A percentile compares a stretch with the other conserved stretches of the same genome.
phyloP scores from a whole-genome alignment of 345 rosid genomes.

The Microcos paniculata region DNA sequence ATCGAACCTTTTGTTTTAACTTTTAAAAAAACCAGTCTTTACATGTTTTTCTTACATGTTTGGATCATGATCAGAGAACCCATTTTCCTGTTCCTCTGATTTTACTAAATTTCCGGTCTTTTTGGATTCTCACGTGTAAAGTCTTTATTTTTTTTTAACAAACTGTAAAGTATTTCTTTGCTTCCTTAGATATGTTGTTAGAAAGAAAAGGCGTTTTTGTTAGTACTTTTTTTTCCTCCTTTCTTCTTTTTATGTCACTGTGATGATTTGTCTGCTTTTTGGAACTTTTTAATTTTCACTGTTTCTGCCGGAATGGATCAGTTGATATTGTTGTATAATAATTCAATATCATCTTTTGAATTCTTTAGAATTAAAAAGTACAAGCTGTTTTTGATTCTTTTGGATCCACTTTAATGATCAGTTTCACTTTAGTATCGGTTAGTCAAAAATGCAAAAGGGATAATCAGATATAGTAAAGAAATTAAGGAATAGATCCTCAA shows the following conservation, averaged over 20 bases:
- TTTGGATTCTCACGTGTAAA: not conserved
- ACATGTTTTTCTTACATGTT: constrained; percentile 4
- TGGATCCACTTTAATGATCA: not conserved
- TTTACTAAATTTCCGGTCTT: not conserved
- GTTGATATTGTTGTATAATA: not conserved
- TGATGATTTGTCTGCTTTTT: not conserved
- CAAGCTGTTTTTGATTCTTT: not conserved
- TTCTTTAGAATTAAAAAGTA: not conserved
- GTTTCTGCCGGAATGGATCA: not conserved
- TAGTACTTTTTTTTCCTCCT: not conserved
- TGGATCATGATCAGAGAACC: not conserved
- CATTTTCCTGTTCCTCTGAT: not conserved
- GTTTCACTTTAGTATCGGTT: not conserved
- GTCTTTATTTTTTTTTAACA: not conserved
- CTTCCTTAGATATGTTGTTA: not conserved
- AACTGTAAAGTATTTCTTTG: too few relatives aligned
- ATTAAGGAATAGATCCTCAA: not conserved
- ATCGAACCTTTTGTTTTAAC: not conserved
- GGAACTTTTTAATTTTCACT: not conserved
- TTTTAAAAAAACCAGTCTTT: not conserved
- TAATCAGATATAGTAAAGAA: not conserved
- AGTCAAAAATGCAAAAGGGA: not conserved
- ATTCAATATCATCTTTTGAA: not conserved
- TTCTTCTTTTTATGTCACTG: not conserved
- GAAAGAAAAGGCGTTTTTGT: not conserved